Percentiles rank a stretch among this genome's conserved stretches.
Conservation (phyloP, 2,329 filamentous ascomycete species). For the Sarocladium brachiariae region DNA sequence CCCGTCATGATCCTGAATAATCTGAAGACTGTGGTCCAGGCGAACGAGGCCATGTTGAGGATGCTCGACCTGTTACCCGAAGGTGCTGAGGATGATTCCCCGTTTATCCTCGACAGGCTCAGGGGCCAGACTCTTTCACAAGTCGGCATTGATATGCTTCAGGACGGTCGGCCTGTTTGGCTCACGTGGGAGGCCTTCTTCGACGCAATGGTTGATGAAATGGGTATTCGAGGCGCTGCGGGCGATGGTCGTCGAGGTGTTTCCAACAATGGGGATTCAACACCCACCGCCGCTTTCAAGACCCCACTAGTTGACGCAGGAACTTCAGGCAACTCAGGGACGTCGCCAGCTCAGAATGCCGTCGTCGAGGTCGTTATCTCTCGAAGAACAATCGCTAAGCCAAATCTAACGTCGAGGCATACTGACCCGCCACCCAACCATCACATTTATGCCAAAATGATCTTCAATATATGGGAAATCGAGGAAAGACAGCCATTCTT, state of each 20-base stretch:
- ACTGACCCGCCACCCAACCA: constrained; percentile 21
- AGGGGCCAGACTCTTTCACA: constrained; percentile 61
- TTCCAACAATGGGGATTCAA: constrained; percentile 14
- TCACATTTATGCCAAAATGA: constrained; percentile 62
- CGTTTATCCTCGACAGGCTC: constrained; percentile 50
- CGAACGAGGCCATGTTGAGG: constrained; percentile 69
- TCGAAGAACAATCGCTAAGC: constrained; percentile 35
- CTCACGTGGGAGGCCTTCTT: constrained; percentile 54
- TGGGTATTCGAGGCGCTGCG: constrained; percentile 23
- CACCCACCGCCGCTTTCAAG: neutral
- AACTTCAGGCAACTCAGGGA: neutral
- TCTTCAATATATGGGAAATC: constrained; percentile 67
- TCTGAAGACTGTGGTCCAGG: constrained; percentile 62
- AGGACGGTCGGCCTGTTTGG: constrained; percentile 57
- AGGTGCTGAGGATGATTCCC: constrained; percentile 31
- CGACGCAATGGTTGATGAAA: constrained; percentile 42
- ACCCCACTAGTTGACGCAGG: neutral
- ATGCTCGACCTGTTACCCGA: constrained; percentile 53
- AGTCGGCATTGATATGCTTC: constrained; percentile 66
- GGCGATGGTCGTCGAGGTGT: constrained; percentile 17
- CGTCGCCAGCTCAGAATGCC: constrained; percentile 45
- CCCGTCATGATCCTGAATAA: constrained; percentile 63
- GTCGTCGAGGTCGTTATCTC: constrained; percentile 63
- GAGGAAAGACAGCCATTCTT: constrained; percentile 62
- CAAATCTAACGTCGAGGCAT: constrained; percentile 25